Conservation (phyloP, 2,329 filamentous ascomycete species). For the Myriosclerotinia scirpicola region DNA sequence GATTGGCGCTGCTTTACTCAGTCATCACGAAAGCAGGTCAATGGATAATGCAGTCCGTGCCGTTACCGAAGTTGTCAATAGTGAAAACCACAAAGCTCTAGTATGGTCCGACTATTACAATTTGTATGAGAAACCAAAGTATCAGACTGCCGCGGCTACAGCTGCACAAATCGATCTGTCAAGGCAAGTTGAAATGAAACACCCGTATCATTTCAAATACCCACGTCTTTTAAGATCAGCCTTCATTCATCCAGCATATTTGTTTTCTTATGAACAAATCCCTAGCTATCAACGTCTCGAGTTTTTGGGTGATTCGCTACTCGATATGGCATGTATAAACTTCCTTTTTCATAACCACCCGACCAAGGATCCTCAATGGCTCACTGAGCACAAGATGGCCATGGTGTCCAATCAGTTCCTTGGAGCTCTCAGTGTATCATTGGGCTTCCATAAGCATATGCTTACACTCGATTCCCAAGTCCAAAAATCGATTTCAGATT, state of each 20-base stretch:
- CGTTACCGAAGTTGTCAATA: constrained; percentile 69
- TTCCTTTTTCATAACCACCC: constrained; percentile 77
- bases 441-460: constrained; percentile 76
- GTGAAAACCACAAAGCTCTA: constrained; percentile 66
- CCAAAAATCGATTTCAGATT: constrained; percentile 51
- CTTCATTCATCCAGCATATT: constrained; percentile 84
- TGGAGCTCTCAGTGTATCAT: constrained; percentile 73
- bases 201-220: constrained; percentile 68
- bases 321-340: constrained; percentile 83
- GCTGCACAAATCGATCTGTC: constrained; percentile 70
- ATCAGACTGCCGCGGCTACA: constrained; percentile 63
- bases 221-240: constrained; percentile 78
- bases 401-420: constrained; percentile 98
- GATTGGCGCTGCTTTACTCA: constrained; percentile 79
- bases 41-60: constrained; percentile 61
- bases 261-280: constrained; percentile 70
- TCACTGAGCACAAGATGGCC: constrained; percentile 99
- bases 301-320: constrained; percentile 84
- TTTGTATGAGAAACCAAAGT: constrained; percentile 67
- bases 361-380: constrained; percentile 85
- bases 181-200: constrained; percentile 55
- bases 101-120: constrained; percentile 72
- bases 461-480: constrained; percentile 52
- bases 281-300: constrained; percentile 90
- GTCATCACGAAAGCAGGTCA: constrained; percentile 42